phyloP scores from a whole-genome alignment of 2,329 filamentous ascomycete genomes.

The Chaetomium sp. region DNA sequence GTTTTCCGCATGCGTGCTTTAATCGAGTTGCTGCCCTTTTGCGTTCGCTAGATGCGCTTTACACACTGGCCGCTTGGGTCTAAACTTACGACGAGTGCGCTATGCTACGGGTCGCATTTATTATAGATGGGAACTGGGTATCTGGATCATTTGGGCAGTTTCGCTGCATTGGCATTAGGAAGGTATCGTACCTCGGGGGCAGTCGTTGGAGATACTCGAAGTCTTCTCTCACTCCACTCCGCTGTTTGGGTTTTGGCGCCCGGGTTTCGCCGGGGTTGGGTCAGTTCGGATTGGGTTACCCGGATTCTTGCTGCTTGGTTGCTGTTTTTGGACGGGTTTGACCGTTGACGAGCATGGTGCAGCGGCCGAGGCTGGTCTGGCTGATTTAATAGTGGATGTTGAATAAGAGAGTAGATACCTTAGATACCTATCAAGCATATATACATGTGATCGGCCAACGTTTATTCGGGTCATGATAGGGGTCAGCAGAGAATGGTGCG shows the following conservation, averaged over 20 bases:
- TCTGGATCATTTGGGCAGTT: neutral
- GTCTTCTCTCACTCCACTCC: conserved; percentile 4
- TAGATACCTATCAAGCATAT: neutral
- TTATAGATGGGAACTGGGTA: conserved; percentile 12
- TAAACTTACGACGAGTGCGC: neutral
- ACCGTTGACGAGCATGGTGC: neutral
- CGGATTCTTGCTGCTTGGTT: conserved; percentile 3
- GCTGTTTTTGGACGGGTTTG: neutral
- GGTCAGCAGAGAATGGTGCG: neutral
- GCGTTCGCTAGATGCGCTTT: neutral
- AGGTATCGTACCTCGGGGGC: neutral
- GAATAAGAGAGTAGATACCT: neutral
- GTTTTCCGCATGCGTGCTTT: neutral
- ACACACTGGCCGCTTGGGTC: neutral
- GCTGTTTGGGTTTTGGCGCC: conserved; percentile 22
- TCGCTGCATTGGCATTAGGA: conserved; percentile 3
- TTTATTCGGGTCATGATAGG: neutral
- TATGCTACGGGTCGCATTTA: neutral
- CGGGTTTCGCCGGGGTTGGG: neutral
- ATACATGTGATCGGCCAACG: neutral
- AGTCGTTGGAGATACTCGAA: conserved; percentile 4
- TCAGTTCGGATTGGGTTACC: conserved; percentile 2
- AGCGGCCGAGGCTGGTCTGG: neutral
- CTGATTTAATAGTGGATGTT: conserved; percentile 3
- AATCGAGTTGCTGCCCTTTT: neutral